phyloP scores from a whole-genome alignment of 1,284 basidiomycete genomes.

The Apiotrichum gracile region DNA sequence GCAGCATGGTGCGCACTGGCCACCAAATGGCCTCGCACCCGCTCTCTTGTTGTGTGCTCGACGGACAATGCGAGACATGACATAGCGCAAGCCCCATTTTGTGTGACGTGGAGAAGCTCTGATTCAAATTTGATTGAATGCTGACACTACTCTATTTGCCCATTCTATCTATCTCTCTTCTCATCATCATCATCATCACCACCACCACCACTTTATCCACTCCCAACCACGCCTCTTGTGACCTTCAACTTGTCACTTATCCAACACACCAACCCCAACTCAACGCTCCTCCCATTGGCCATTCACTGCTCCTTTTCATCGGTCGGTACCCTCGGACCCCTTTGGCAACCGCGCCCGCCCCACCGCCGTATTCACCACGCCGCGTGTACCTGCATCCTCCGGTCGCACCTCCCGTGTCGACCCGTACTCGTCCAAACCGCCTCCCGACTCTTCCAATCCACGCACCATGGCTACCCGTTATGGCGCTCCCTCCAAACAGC shows the following conservation, averaged over 20 bases:
- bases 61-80: background rate
- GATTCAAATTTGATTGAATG: constrained; percentile 8
- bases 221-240: too few species aligned
- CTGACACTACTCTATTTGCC: constrained; percentile 6
- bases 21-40: background rate
- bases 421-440: background rate
- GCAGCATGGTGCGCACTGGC: background rate
- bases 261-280: too few species aligned
- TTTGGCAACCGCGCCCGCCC: background rate
- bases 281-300: background rate
- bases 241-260: too few species aligned
- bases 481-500: constrained; percentile 3
- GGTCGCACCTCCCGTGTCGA: background rate
- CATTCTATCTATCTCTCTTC: background rate
- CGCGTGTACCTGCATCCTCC: background rate
- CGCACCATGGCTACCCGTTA: constrained; percentile 11
- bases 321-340: background rate
- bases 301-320: background rate
- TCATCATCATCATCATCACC: too few species aligned
- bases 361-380: background rate
- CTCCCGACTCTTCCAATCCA: background rate
- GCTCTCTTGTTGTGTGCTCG: background rate
- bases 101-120: constrained; percentile 8
- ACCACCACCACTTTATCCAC: too few species aligned
- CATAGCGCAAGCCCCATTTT: too few species aligned